Percentiles rank a stretch among this genome's conserved stretches.
Evolutionary conservation across 176 grass and related monocot genomes (phyloP).

Genomic region (Juncus inflexus): DNA sequence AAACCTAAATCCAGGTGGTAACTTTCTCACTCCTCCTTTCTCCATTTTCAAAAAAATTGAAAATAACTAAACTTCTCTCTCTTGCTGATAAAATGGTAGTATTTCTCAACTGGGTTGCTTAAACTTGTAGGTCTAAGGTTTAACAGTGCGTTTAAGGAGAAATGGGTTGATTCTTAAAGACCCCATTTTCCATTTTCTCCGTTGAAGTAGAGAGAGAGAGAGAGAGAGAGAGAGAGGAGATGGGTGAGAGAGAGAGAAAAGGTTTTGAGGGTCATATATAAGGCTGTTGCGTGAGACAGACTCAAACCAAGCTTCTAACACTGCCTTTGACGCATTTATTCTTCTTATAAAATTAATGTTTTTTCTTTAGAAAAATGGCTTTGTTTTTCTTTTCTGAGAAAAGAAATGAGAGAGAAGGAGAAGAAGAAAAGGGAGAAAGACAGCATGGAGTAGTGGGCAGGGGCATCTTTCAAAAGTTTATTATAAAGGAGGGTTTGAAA

Average conservation of each 20-base stretch:
- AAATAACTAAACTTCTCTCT: conserved; percentile 12
- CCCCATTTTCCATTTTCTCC: conserved; percentile 14
- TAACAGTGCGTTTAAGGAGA: neutral
- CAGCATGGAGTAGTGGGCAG: conserved; percentile 6
- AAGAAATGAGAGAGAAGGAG: neutral
- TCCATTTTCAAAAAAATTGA: conserved; percentile 11
- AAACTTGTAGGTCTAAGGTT: neutral
- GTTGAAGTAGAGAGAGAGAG: neutral
- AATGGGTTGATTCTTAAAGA: conserved; percentile 1
- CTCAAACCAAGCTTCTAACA: conserved; percentile 40
- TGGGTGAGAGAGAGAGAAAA: conserved; percentile 5
- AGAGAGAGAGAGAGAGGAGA: neutral
- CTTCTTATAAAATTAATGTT: neutral
- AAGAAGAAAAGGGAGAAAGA: neutral
- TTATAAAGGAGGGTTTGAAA: neutral
- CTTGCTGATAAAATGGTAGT: neutral
- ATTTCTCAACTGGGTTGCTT: neutral
- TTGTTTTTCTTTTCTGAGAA: neutral
- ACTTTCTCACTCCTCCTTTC: conserved; percentile 10
- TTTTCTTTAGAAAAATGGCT: neutral
- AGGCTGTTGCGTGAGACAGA: conserved; percentile 53
- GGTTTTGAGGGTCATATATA: conserved; percentile 18
- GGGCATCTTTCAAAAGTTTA: neutral
- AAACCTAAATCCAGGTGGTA: conserved; percentile 69
- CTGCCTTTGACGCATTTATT: conserved; percentile 38